Conservation (phyloP, 352 stramenopile species). For the Plasmopara muralis region DNA sequence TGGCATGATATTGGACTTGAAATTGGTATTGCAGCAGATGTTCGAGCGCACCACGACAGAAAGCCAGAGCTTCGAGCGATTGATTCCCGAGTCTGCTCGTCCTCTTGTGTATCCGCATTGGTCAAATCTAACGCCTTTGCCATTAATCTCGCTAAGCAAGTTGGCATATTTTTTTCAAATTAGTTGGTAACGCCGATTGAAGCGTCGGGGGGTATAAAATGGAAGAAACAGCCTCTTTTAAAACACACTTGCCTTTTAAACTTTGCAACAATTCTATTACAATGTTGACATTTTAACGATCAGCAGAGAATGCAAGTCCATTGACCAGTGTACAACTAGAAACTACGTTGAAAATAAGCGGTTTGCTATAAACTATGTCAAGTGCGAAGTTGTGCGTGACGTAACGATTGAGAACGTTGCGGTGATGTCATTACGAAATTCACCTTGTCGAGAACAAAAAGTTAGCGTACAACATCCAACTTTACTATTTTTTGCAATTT, state of each 20-base stretch:
- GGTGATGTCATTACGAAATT: conserved; percentile 59
- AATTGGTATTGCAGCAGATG: conserved; percentile 9
- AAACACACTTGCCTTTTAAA: too few relatives aligned
- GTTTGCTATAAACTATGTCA: background rate
- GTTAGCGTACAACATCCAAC: background rate
- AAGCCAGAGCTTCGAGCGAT: conserved; percentile 5
- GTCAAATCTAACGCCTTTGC: too few relatives aligned
- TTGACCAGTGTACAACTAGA: background rate
- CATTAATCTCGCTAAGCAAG: too few relatives aligned
- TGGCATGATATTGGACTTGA: conserved; percentile 13
- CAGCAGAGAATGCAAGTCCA: too few relatives aligned
- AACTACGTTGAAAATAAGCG: background rate
- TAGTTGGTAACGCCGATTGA: too few relatives aligned
- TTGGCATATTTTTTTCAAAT: too few relatives aligned
- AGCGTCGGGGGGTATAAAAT: too few relatives aligned
- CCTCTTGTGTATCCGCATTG: too few relatives aligned
- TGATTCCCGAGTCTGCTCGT: too few relatives aligned
- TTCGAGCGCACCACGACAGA: conserved; percentile 18
- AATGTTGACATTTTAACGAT: too few relatives aligned
- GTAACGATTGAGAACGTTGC: conserved; percentile 57
- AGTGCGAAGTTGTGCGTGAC: conserved; percentile 27
- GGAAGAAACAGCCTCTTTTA: too few relatives aligned
- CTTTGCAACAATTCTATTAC: too few relatives aligned
- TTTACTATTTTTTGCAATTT: background rate
- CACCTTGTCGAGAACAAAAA: conserved; percentile 31